Percentiles rank a stretch among this genome's conserved stretches.
Evolutionary conservation across 768 basidiomycete genomes (phyloP).

Genomic region (Mycena alexandri): DNA sequence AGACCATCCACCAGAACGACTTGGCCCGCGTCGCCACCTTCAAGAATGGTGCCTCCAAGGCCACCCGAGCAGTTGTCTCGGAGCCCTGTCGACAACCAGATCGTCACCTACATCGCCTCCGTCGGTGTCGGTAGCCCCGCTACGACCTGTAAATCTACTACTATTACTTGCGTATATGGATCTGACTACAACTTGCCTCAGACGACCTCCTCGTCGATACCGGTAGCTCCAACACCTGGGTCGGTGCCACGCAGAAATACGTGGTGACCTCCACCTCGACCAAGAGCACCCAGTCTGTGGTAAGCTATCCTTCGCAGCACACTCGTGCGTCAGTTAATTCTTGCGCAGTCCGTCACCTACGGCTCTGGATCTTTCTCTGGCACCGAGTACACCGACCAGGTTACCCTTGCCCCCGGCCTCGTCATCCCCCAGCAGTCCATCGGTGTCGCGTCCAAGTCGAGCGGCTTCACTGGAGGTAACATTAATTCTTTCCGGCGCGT

Average conservation of each 20-base stretch:
- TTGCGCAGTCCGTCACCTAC: conserved; percentile 62
- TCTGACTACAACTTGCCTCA: conserved; percentile 5
- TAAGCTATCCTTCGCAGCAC: conserved; percentile 44
- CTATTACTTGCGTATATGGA: conserved; percentile 1
- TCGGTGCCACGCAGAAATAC: conserved; percentile 66
- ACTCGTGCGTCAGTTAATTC: not conserved
- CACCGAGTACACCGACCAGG: conserved; percentile 64
- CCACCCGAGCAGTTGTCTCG: conserved; percentile 56
- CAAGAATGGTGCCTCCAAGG: conserved; percentile 53
- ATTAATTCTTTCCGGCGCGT: not conserved
- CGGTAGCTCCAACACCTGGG: conserved; percentile 78
- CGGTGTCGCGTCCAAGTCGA: conserved; percentile 63
- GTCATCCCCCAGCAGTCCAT: conserved; percentile 70
- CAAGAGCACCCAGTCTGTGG: conserved; percentile 61
- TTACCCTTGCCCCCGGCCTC: conserved; percentile 64
- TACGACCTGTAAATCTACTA: conserved; percentile 58
- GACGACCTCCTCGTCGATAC: conserved; percentile 72
- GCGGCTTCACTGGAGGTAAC: conserved; percentile 22
- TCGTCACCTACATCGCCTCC: conserved; percentile 44
- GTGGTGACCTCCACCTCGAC: conserved; percentile 62
- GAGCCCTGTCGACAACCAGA: conserved; percentile 53
- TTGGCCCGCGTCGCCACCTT: conserved; percentile 62
- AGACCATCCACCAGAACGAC: conserved; percentile 65
- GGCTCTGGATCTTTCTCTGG: conserved; percentile 72
- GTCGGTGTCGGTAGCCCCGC: conserved; percentile 69